These are phyloP conservation scores for Trypanosoma platydactyli DNA, from an alignment of 208 protist genomes.

Conservation along the genomic window DNA sequence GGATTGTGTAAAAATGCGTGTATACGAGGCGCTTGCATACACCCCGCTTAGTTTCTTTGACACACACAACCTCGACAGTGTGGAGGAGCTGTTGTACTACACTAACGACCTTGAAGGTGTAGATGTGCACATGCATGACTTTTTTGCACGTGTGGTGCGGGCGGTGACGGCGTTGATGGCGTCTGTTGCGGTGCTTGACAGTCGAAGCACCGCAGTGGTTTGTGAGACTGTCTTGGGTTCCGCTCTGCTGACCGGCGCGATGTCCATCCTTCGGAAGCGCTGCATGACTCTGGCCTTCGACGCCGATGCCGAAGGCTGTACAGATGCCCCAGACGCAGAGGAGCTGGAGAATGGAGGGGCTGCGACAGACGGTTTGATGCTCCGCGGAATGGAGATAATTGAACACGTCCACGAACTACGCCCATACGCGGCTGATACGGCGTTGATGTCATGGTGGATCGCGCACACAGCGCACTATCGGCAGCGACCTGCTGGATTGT, in stretches of 20 bases:
- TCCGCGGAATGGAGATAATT: conserved; percentile 76
- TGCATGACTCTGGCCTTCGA: neutral
- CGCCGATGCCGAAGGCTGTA: conserved; percentile 26
- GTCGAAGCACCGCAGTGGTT: conserved; percentile 25
- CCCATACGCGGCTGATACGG: conserved; percentile 63
- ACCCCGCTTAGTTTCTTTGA: conserved; percentile 72
- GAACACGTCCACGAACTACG: conserved; percentile 61
- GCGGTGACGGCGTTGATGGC: conserved; percentile 32
- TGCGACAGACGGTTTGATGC: conserved; percentile 52
- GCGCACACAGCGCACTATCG: conserved; percentile 16
- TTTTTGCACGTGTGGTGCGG: conserved; percentile 31
- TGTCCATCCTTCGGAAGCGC: conserved; percentile 3
- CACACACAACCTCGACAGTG: conserved; percentile 45
- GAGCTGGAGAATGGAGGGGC: conserved; percentile 58
- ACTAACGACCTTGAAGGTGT: conserved; percentile 82
- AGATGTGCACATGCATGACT: conserved; percentile 74
- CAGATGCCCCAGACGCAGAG: conserved; percentile 41
- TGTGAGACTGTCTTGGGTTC: conserved; percentile 13
- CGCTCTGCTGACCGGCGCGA: neutral
- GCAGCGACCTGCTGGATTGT: neutral
- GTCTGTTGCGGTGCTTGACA: conserved; percentile 29
- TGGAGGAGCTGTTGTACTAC: conserved; percentile 80
- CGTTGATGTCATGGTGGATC: conserved; percentile 72
- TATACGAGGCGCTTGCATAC: conserved; percentile 65
- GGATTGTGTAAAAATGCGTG: conserved; percentile 49